Conservation (phyloP, 768 basidiomycete species). For the Boletus tylopilopsis region DNA sequence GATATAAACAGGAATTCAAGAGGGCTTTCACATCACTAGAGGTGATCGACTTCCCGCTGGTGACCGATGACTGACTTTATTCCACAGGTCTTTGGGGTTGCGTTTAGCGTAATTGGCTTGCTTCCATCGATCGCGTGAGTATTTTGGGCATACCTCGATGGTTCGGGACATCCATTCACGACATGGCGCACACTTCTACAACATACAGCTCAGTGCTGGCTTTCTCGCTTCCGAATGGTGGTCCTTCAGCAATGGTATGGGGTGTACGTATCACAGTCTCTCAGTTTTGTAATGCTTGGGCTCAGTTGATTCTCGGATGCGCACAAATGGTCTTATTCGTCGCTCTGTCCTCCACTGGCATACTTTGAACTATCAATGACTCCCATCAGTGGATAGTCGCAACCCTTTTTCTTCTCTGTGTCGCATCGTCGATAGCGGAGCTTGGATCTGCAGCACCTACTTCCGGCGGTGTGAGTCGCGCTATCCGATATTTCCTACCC, state of each 20-base stretch:
- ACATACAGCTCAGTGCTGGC: conserved; percentile 37
- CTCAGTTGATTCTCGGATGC: too few species aligned
- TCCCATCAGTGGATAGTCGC: conserved; percentile 35
- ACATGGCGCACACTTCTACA: background rate
- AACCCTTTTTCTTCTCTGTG: conserved; percentile 35
- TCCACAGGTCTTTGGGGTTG: conserved; percentile 60
- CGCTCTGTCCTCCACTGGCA: too few species aligned
- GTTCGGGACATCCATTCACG: background rate
- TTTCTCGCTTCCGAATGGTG: conserved; percentile 50
- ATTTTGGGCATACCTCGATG: too few species aligned
- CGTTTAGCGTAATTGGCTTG: conserved; percentile 68
- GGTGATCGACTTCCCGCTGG: conserved; percentile 7
- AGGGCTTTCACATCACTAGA: conserved; percentile 35
- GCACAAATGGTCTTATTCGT: too few species aligned
- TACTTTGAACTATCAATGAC: background rate
- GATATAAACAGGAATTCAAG: conserved; percentile 38
- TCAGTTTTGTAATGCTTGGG: too few species aligned
- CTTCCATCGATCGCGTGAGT: conserved; percentile 59
- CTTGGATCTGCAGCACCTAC: conserved; percentile 39
- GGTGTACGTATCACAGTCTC: conserved; percentile 27
- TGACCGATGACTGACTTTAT: background rate
- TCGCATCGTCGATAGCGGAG: conserved; percentile 41
- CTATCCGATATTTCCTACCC: too few species aligned
- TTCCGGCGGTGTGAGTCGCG: conserved; percentile 34
- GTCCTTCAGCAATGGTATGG: conserved; percentile 44